Evolutionary conservation across 2,329 filamentous ascomycete species (phyloP).

Genomic region (Fusarium miscanthi): DNA sequence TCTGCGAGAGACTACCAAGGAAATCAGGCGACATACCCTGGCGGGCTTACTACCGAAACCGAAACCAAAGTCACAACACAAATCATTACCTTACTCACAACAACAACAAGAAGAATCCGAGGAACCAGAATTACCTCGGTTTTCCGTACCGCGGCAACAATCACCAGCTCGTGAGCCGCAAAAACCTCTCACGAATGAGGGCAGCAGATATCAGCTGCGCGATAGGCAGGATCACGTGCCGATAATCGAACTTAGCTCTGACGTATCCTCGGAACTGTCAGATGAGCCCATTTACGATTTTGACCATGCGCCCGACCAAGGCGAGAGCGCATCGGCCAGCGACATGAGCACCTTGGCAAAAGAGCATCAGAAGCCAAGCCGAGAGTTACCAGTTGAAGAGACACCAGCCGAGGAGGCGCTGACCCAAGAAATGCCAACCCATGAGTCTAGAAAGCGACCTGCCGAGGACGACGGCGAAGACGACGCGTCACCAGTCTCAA

Average conservation of each 20-base stretch:
- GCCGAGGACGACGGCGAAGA: constrained; percentile 6
- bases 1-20: neutral
- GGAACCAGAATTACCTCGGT: neutral
- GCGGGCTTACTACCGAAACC: constrained; percentile 6
- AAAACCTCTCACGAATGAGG: neutral
- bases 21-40: constrained; percentile 14
- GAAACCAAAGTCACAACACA: neutral
- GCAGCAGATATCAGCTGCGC: neutral
- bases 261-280: neutral
- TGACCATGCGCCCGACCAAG: neutral
- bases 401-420: neutral
- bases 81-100: neutral
- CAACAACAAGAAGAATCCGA: neutral
- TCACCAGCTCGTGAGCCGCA: neutral
- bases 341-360: neutral
- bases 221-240: neutral
- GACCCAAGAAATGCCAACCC: neutral
- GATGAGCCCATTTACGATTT: neutral
- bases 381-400: neutral
- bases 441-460: constrained; percentile 1
- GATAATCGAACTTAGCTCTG: constrained; percentile 3
- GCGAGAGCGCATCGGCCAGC: constrained; percentile 16
- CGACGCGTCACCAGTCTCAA: constrained; percentile 15
- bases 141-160: neutral
- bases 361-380: neutral